These are phyloP conservation scores for Lavandula angustifolia DNA, from an alignment of 257 asterid species.

Conservation along the genomic window DNA sequence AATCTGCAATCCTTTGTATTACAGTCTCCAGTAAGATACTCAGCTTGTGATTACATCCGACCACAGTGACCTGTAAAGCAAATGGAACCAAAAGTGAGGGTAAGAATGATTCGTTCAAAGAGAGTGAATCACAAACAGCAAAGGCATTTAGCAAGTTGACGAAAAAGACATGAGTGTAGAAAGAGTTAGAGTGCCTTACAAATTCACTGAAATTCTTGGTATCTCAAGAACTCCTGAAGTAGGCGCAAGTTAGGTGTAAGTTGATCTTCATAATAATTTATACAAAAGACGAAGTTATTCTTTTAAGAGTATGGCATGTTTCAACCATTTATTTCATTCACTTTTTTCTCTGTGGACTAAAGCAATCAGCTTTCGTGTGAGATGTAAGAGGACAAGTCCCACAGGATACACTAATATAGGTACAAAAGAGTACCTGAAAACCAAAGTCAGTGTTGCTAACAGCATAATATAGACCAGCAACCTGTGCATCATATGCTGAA, in stretches of 20 bases:
- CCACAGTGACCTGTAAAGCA: constrained; percentile 67
- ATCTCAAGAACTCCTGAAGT: not conserved
- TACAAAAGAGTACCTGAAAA: constrained; percentile 65
- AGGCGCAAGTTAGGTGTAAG: not conserved
- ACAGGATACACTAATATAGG: constrained; percentile 17
- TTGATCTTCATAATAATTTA: not conserved
- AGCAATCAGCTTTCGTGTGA: not conserved
- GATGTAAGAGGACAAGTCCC: constrained; percentile 16
- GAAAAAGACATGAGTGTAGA: not conserved
- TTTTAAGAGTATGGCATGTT: too few species aligned
- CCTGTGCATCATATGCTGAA: constrained; percentile 95
- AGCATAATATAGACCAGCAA: constrained; percentile 92
- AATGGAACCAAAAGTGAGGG: constrained; percentile 21
- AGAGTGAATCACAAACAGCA: constrained; percentile 19
- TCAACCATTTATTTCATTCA: not conserved
- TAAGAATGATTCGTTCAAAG: constrained; percentile 15
- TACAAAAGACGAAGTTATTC: too few species aligned
- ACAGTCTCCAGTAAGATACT: constrained; percentile 79
- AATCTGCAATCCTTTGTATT: constrained; percentile 59
- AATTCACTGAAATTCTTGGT: not conserved
- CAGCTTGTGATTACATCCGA: constrained; percentile 90
- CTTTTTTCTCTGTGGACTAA: not conserved
- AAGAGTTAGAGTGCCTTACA: too few species aligned
- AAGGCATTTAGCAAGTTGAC: constrained; percentile 12
- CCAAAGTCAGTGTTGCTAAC: constrained; percentile 66